Evolutionary conservation across 768 basidiomycete species (phyloP), one percentile per base, ranked within the genome.

Genomic region (Chlorophyllum brunneum): DNA sequence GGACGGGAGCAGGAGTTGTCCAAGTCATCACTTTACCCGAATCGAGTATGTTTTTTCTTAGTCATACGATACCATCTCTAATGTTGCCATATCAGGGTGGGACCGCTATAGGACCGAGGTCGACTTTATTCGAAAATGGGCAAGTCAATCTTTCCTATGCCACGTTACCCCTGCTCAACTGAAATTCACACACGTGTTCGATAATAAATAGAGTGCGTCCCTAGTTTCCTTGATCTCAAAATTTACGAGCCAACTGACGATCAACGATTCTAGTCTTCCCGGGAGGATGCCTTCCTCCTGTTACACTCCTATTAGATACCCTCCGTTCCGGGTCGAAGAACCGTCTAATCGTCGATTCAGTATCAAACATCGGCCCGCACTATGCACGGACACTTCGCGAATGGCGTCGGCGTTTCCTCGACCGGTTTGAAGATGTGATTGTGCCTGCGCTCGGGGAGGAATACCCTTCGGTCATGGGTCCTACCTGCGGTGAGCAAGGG

Each of bases 121-220:
- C 23, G 86, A 89, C 66, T 89, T 91, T 58, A 89, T 91, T 54
- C 72, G 78, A 34, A 89, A 88, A 82, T 89, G 85, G 81, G 82
- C 81, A 55, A 50, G 79, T 70, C 31, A 20, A 45, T 36, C 40
- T 40, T 44, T 49, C 10, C 29, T 53, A 52, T 44, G 48, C 56
- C 44, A 41, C 56, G 39, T 29, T 8, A 4, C 7, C 10, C 24
- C 26, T 4, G 8, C 24, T 10, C 18, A 6, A 24, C 41, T 42
- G 22, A 1, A 11, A 7, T n/a, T 27, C 36, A 37, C 36, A 37
- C 13, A 5, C 15, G 18, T 15, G 11, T 26, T 31, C 38, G 26
- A 22, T 16, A 26, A 31, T 15, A 5, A 53, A 29, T 6, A 39
- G 38, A 15, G 13, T 16, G 27, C 39, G 13, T 13, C 37, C 10